Base-by-base conservation (phyloP, 768 basidiomycete genomes). In the Phylloporus sp. region DNA sequence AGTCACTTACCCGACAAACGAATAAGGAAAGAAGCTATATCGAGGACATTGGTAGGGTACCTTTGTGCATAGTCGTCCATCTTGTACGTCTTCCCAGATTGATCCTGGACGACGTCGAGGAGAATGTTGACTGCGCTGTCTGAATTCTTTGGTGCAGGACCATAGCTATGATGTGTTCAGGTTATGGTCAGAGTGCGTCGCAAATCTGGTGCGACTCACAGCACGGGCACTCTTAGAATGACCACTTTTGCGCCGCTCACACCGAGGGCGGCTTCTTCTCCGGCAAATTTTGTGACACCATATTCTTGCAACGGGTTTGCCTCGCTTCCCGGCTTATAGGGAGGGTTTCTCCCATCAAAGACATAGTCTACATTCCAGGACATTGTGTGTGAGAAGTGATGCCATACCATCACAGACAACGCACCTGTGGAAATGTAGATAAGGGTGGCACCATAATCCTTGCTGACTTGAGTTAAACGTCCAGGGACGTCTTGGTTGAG, bases 31-130 rank as follows among this genome's bases (percentile, higher is more conserved):
- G 81, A 74, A 2, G 88, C 93, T 48, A 97, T 86, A 63, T 97
- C 95, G 28, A 85, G 61, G 11, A 91, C 85, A 61, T 93, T 93
- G 23, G 95, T 98, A 0, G 95, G 95, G 71, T 88, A 95, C 26
- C 95, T 80, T 16, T 86, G 90, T 23, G 91, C 93, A 65, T 85
- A 95, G 67, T 95, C 86, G 65, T 99, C 95, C 95, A 97, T 97
- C 68, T 85, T 91, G 74, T 94, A 94, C 31, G 72, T 73, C 71
- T 94, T 94, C 3, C 89, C 90, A 6, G 86, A 88, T 59, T 88
- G 89, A 63, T 95, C 91, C 54, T 82, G 75, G 0, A 97, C 90
- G 29, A 95, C 76, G 65, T 97, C 93, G 26, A 94, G 68, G 6
- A 99, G 77, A 48, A 91, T 76, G 65, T 97, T 98, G 56, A 98